These are phyloP conservation scores for Myxozyma mucilagina DNA, from an alignment of 805 yeast genomes.

Conservation along the genomic window DNA sequence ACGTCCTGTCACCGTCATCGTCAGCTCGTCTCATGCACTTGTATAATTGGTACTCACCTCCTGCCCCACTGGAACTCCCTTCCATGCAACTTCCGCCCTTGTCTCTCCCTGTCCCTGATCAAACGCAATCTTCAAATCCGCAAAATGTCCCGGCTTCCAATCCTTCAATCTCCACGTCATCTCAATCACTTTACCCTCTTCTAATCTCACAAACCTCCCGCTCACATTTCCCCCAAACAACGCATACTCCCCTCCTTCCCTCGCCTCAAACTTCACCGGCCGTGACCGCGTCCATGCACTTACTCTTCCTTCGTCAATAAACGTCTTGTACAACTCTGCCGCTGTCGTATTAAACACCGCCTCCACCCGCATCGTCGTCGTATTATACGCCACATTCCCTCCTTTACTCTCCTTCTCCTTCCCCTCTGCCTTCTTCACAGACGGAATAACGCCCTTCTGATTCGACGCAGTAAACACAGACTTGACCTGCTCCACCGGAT, in stretches of 20 bases:
- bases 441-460: too few species aligned
- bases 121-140: conserved; percentile 64
- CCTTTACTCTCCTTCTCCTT: too few species aligned
- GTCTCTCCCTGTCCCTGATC: conserved; percentile 85
- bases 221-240: conserved; percentile 85
- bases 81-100: conserved; percentile 69
- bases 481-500: conserved; percentile 63
- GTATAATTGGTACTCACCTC: conserved; percentile 44
- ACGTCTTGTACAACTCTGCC: conserved; percentile 75
- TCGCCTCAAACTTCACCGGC: conserved; percentile 55
- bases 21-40: background rate
- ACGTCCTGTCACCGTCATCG: conserved; percentile 54
- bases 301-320: conserved; percentile 73
- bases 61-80: conserved; percentile 93
- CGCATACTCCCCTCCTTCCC: conserved; percentile 61
- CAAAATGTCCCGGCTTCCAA: conserved; percentile 86
- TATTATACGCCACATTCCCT: conserved; percentile 71
- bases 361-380: conserved; percentile 73
- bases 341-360: conserved; percentile 86
- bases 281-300: conserved; percentile 88
- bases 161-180: conserved; percentile 85
- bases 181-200: conserved; percentile 58
- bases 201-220: conserved; percentile 65
- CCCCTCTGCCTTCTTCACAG: too few species aligned
- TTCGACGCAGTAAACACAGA: conserved; percentile 57